Percentiles rank a stretch among this genome's conserved stretches.
Evolutionary conservation across 371 early-diverging fungal genomes (phyloP).

Genomic region (Nosema granulosis): DNA sequence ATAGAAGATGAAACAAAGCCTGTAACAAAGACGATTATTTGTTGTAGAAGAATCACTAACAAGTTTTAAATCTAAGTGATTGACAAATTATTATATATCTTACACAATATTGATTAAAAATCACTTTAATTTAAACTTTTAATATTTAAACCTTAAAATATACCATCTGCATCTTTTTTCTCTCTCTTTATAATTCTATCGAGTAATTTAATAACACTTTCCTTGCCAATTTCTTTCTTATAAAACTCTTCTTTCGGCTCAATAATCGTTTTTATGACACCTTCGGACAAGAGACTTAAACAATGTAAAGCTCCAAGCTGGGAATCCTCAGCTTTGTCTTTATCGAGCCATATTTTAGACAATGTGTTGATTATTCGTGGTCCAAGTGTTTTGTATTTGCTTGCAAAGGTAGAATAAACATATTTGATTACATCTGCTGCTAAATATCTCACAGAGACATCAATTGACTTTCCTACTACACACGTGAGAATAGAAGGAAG

Average conservation of each 20-base stretch:
- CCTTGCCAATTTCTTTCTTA: slow-evolving; percentile 24
- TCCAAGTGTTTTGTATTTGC: slow-evolving; percentile 64
- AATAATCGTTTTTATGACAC: slow-evolving; percentile 45
- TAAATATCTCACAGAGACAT: slow-evolving; percentile 47
- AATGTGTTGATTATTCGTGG: slow-evolving; percentile 66
- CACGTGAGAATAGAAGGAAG: slow-evolving; percentile 89
- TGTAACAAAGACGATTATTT: no score
- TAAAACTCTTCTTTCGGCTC: slow-evolving; percentile 39
- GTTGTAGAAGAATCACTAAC: background rate
- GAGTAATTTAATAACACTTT: slow-evolving; percentile 16
- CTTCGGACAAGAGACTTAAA: slow-evolving; percentile 51
- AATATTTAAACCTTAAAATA: no score
- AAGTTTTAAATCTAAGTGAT: background rate
- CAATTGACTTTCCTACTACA: slow-evolving; percentile 78
- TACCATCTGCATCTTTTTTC: background rate
- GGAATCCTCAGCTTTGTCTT: slow-evolving; percentile 51
- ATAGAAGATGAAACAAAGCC: no score
- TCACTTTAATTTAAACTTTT: background rate
- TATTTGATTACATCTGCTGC: slow-evolving; percentile 64
- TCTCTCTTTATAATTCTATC: slow-evolving; percentile 16
- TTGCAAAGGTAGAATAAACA: slow-evolving; percentile 62
- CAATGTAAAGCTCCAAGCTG: slow-evolving; percentile 65
- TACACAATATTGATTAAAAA: no score
- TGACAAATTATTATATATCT: no score
- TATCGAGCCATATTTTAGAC: slow-evolving; percentile 64